Percentiles rank a stretch among this genome's conserved stretches.
phyloP scores from a whole-genome alignment of 768 basidiomycete genomes.

The Psilocybe sp. region DNA sequence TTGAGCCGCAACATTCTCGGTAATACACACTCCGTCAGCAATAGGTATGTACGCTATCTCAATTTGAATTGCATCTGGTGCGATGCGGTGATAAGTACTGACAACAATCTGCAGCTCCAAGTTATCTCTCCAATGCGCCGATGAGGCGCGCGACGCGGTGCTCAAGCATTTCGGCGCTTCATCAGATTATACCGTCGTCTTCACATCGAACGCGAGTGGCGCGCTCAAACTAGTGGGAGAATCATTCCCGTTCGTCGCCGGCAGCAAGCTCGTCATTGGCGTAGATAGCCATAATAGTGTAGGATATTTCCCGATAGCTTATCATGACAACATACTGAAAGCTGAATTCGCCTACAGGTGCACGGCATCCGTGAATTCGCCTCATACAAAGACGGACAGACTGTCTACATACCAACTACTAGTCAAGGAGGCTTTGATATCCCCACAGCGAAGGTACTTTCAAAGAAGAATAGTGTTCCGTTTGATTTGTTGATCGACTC shows the following conservation, averaged over 20 bases:
- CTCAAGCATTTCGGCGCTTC: slow-evolving; percentile 77
- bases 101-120: slow-evolving; percentile 49
- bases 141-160: slow-evolving; percentile 69
- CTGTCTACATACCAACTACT: slow-evolving; percentile 67
- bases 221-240: slow-evolving; percentile 84
- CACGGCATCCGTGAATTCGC: slow-evolving; percentile 81
- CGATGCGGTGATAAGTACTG: not conserved
- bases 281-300: slow-evolving; percentile 84
- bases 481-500: slow-evolving; percentile 22
- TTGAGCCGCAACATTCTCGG: slow-evolving; percentile 66
- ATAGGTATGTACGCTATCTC: slow-evolving; percentile 55
- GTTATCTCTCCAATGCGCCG: slow-evolving; percentile 61
- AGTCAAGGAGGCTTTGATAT: slow-evolving; percentile 63
- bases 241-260: slow-evolving; percentile 64
- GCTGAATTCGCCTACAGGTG: slow-evolving; percentile 25
- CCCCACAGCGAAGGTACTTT: slow-evolving; percentile 53
- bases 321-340: not conserved
- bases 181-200: slow-evolving; percentile 75
- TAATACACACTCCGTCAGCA: slow-evolving; percentile 82
- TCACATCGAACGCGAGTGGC: slow-evolving; percentile 76
- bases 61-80: not conserved
- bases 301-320: not conserved
- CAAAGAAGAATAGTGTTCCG: not conserved
- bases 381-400: slow-evolving; percentile 45
- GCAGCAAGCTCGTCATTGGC: slow-evolving; percentile 64